A percentile compares a stretch with the other conserved stretches of the same genome.
phyloP scores from a whole-genome alignment of 305 asterid species.

The Stenogyne calaminthoides region DNA sequence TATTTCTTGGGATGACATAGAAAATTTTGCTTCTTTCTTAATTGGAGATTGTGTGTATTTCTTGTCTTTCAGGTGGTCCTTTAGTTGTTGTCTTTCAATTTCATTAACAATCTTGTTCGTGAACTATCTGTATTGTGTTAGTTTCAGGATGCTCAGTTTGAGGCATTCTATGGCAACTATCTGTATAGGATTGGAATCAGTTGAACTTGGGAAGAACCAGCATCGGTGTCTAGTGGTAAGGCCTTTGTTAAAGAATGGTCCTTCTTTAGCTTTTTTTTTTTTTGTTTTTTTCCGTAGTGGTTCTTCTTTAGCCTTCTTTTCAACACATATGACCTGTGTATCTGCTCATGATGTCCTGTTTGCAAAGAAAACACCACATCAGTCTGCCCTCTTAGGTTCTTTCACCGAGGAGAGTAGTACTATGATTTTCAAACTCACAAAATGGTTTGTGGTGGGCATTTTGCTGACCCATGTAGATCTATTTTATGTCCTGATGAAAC shows the following conservation, averaged over 20 bases:
- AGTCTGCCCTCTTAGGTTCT: neutral
- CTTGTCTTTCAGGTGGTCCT: neutral
- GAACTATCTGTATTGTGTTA: neutral
- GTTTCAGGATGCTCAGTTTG: slow-evolving; percentile 62
- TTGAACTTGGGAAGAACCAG: slow-evolving; percentile 31
- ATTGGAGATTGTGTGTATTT: neutral
- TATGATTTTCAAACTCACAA: neutral
- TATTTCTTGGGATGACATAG: neutral
- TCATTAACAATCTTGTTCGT: neutral
- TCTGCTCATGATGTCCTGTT: neutral
- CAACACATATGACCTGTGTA: neutral
- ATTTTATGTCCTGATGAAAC: neutral
- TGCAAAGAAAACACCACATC: neutral
- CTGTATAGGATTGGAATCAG: slow-evolving; percentile 34
- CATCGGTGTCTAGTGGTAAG: slow-evolving; percentile 51
- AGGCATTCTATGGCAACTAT: slow-evolving; percentile 52
- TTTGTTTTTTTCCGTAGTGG: neutral
- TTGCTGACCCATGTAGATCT: neutral
- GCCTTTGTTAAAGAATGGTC: neutral
- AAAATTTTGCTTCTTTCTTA: neutral
- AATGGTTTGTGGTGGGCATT: neutral
- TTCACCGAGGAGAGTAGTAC: neutral
- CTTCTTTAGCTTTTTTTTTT: neutral
- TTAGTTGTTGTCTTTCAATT: neutral
- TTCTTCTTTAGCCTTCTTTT: neutral